Evolutionary conservation across 305 asterid genomes (phyloP).

Genomic region (Fraxinus velutina): DNA sequence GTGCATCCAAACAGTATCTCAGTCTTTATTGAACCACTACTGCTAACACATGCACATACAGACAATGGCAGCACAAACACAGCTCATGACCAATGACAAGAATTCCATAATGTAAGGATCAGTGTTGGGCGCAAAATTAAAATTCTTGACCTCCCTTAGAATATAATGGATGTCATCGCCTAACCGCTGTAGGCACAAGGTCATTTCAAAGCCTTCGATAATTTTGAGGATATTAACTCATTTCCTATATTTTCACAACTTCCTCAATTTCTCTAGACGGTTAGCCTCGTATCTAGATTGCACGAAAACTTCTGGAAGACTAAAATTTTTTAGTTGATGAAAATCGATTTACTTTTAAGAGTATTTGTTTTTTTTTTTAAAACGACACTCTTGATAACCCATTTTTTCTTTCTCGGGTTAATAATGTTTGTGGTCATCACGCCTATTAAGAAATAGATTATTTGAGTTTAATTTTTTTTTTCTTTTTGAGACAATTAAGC

Average conservation of each 20-base stretch:
- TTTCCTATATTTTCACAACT: neutral
- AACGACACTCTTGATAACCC: too few relatives aligned
- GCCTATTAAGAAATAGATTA: neutral
- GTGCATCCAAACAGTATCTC: neutral
- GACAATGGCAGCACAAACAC: neutral
- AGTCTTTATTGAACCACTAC: neutral
- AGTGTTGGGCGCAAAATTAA: neutral
- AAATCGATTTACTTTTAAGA: neutral
- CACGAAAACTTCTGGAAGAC: neutral
- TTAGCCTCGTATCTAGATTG: neutral
- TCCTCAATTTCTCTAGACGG: neutral
- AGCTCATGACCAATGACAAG: neutral
- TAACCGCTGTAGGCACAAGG: neutral
- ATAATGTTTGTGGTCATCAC: neutral
- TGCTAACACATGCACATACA: neutral
- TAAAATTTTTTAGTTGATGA: too few relatives aligned
- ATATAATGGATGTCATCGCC: neutral
- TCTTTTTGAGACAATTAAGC: neutral
- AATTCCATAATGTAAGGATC: neutral
- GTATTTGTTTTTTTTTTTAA: too few relatives aligned
- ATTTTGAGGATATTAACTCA: neutral
- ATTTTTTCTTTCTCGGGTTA: neutral
- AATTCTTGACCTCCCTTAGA: neutral
- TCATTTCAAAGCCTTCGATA: neutral
- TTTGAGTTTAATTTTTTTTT: neutral